Conservation (phyloP, 176 grass and related monocot genomes). For the Puccinellia tenuiflora region DNA sequence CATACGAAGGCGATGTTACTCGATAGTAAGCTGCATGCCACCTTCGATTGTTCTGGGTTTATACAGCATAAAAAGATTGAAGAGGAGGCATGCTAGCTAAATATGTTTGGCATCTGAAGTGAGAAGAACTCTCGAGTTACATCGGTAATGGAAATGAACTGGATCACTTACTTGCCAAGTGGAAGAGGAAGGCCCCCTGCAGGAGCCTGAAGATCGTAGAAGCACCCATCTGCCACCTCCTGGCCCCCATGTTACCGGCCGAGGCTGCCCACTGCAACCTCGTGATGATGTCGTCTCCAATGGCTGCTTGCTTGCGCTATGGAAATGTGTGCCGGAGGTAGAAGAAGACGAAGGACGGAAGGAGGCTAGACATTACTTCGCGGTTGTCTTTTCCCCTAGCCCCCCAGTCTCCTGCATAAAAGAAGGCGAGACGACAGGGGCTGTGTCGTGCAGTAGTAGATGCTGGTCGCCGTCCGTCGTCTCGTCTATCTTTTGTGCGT, state of each 20-base stretch:
- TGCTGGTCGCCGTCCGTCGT: slow-evolving; percentile 15
- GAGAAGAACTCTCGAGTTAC: background rate
- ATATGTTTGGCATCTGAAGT: background rate
- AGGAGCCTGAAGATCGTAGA: background rate
- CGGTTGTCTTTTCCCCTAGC: background rate
- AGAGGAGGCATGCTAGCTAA: background rate
- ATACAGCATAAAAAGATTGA: background rate
- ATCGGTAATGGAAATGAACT: background rate
- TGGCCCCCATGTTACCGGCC: background rate
- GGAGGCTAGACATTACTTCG: slow-evolving; percentile 17
- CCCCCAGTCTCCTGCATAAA: background rate
- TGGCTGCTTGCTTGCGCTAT: background rate
- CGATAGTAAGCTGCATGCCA: background rate
- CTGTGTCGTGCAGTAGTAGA: background rate
- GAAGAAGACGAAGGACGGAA: background rate
- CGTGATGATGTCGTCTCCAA: background rate
- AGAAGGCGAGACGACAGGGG: background rate
- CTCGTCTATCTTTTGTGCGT: background rate
- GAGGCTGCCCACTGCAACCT: background rate
- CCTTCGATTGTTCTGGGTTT: background rate
- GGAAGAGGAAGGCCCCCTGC: slow-evolving; percentile 17
- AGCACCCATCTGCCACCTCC: background rate
- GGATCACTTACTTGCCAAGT: slow-evolving; percentile 33
- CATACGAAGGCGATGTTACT: background rate
- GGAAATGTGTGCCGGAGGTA: background rate